Base-by-base conservation (phyloP, 169 alveolate species). In the Plasmodium vivax region DNA sequence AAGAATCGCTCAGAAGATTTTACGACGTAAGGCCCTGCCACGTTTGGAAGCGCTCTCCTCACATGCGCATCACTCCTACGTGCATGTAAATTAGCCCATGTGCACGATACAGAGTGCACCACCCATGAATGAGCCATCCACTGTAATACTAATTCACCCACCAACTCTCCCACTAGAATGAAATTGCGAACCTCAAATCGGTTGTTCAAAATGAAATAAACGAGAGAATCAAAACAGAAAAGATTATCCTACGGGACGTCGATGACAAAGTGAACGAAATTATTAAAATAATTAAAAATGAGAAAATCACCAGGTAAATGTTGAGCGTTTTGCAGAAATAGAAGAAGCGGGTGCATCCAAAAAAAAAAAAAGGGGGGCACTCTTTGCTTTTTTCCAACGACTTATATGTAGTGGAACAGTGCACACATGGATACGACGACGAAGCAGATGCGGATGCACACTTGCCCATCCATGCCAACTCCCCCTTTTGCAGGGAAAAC, bases 231-330 rank as follows among this genome's bases (percentile, higher is more conserved):
- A 87, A 87, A 87, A 87, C 93, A 36, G 93, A 87, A 87, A 87
- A 77, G 32, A 79, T 51, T 54, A 87, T 87, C 27, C 68, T 87
- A 79, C 56, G 82, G 54, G 93, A 87, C 47, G 93, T 87, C 23
- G 93, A 87, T 87, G 93, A 87, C 9, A 87, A 87, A 75, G 82
- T 87, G 32, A 87, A 77, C 82, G 93, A 87, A 87, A 87, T 87
- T 47, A 71, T 87, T 19, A 87, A 87, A 87, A 87, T 87, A 30
- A 87, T 87, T 54, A 87, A 79, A 77, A 77, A 87, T 43, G 93
- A 87, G 71, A 87, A 87, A 77, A 77, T 79, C 16, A 87, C 85
- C 8, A 87, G 93, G 93, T 87, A 87, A 68, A n/a, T 68, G 38
- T 68, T 30, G 77, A 68, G 9, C 6, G 30, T 68, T 23, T 68